Evolutionary conservation across 345 rosid genomes (phyloP).

Genomic region (Murraya paniculata): DNA sequence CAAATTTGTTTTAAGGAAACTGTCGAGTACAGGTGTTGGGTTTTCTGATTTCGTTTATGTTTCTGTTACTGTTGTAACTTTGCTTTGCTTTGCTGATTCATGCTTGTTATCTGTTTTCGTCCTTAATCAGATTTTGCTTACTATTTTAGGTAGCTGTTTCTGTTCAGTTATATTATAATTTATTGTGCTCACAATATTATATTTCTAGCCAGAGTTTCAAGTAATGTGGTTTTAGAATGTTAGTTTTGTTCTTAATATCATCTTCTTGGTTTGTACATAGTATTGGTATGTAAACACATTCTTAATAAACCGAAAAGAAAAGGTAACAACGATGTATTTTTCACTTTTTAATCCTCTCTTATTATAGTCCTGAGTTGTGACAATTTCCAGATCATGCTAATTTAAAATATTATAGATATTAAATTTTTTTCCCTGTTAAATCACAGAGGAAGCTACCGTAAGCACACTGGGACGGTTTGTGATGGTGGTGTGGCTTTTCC

Average conservation of each 20-base stretch:
- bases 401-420: slow-evolving; percentile 6
- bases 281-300: not conserved
- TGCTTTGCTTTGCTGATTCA: no score
- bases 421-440: not conserved
- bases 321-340: not conserved
- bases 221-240: not conserved
- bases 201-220: not conserved
- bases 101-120: no score
- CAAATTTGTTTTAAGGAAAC: no score
- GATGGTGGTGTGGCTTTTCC: slow-evolving; percentile 90
- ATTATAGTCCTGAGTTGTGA: not conserved
- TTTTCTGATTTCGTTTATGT: no score
- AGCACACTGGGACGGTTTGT: slow-evolving; percentile 71
- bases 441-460: slow-evolving; percentile 63
- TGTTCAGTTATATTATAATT: no score
- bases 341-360: not conserved
- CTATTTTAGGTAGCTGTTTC: no score
- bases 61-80: no score
- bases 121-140: no score
- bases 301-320: not conserved
- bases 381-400: not conserved
- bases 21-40: no score
- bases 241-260: not conserved
- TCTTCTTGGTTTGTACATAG: not conserved
- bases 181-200: no score